phyloP scores from a whole-genome alignment of 202 grass and related monocot species.

The Panicum hallii region DNA sequence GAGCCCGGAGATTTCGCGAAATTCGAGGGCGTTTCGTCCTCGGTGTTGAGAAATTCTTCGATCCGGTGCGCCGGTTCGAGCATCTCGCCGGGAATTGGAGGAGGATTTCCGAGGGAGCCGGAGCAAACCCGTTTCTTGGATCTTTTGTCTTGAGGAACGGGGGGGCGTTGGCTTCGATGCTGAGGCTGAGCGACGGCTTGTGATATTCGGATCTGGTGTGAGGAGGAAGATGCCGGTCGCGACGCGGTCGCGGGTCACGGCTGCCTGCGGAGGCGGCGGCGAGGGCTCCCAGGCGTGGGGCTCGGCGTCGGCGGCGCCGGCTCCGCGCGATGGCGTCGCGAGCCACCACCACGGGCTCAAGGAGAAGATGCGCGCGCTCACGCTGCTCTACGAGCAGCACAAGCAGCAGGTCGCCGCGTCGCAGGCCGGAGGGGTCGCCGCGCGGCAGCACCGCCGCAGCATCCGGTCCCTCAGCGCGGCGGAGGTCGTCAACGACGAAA shows the following conservation, averaged over 20 bases:
- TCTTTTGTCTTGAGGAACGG: slow-evolving; percentile 2
- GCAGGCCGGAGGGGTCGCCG: slow-evolving; percentile 21
- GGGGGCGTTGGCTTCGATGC: slow-evolving; percentile 33
- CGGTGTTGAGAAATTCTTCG: slow-evolving; percentile 3
- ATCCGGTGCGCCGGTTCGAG: slow-evolving; percentile 13
- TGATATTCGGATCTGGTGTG: slow-evolving; percentile 31
- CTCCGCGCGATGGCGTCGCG: slow-evolving; percentile 31
- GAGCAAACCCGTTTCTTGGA: slow-evolving; percentile 26
- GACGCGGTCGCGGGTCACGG: slow-evolving; percentile 61
- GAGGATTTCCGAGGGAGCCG: not conserved
- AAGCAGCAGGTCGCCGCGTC: slow-evolving; percentile 59
- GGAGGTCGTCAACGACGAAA: slow-evolving; percentile 41
- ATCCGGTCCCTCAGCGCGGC: slow-evolving; percentile 10
- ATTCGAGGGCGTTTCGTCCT: not conserved
- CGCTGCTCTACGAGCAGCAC: slow-evolving; percentile 77
- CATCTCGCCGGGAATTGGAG: not conserved
- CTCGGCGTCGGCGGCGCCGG: slow-evolving; percentile 34
- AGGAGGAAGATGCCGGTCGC: slow-evolving; percentile 70
- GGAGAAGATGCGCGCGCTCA: slow-evolving; percentile 81
- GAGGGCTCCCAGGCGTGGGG: slow-evolving; percentile 17
- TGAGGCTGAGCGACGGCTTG: slow-evolving; percentile 8
- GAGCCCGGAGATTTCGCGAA: not conserved
- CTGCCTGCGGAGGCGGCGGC: slow-evolving; percentile 33
- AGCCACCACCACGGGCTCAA: slow-evolving; percentile 70
- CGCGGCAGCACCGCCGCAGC: slow-evolving; percentile 60